These are phyloP conservation scores for Exophiala sp. DNA, from an alignment of 2,329 filamentous ascomycete genomes.

Conservation along the genomic window DNA sequence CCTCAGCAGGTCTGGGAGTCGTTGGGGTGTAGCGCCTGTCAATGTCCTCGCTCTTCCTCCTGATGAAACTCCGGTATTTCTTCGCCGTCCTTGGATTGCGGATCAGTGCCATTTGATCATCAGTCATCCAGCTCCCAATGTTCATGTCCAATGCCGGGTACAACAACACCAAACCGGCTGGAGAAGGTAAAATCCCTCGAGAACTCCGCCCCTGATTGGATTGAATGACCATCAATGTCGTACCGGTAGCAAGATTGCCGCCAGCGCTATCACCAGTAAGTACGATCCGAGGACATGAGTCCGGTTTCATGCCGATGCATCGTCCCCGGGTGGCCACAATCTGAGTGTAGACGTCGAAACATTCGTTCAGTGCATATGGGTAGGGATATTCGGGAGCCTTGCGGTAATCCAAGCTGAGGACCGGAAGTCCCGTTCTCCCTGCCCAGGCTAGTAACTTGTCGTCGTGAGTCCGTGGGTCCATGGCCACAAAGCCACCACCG, in stretches of 20 bases:
- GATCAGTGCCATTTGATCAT: constrained; percentile 93
- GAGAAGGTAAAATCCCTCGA: constrained; percentile 59
- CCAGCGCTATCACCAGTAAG: constrained; percentile 76
- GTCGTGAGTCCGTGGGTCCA: constrained; percentile 90
- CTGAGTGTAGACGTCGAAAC: constrained; percentile 75
- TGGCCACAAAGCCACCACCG: constrained; percentile 91
- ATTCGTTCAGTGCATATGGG: constrained; percentile 79
- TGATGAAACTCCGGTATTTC: constrained; percentile 62
- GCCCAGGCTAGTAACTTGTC: constrained; percentile 93
- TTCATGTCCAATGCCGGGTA: constrained; percentile 95
- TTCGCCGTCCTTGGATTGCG: constrained; percentile 63
- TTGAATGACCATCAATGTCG: constrained; percentile 85
- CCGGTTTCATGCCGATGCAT: constrained; percentile 68
- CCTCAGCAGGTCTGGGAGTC: constrained; percentile 74
- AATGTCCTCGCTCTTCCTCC: constrained; percentile 73
- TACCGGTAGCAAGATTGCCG: constrained; percentile 71
- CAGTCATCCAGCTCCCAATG: constrained; percentile 98
- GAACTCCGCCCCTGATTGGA: constrained; percentile 44
- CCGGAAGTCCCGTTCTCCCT: constrained; percentile 75
- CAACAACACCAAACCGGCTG: constrained; percentile 74
- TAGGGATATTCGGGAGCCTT: constrained; percentile 83
- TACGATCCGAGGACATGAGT: constrained; percentile 60
- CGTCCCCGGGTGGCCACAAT: constrained; percentile 66
- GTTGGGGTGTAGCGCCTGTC: constrained; percentile 61
- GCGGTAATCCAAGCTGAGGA: constrained; percentile 85